Evolutionary conservation across 2,329 filamentous ascomycete species (phyloP).

Genomic region (Aspergillus neoniger): DNA sequence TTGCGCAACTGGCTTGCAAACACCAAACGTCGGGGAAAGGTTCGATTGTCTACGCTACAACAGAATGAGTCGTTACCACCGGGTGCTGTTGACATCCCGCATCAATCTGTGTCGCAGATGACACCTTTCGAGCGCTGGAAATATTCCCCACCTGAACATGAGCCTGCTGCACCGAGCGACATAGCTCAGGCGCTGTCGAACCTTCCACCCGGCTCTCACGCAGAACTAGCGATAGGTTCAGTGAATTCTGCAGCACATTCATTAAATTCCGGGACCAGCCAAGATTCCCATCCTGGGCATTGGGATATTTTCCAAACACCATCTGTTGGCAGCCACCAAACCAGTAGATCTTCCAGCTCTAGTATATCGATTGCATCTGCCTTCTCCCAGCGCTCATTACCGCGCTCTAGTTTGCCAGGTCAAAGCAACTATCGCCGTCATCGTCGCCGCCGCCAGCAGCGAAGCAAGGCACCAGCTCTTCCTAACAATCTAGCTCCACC

Average conservation of each 20-base stretch:
- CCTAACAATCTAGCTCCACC: not conserved
- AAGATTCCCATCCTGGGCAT: not conserved
- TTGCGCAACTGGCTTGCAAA: not conserved
- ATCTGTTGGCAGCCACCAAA: not conserved
- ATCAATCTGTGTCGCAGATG: slow-evolving; percentile 26
- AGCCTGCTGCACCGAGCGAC: slow-evolving; percentile 59
- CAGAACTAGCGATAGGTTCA: not conserved
- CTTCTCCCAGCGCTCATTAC: not conserved
- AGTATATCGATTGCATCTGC: not conserved
- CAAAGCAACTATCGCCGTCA: slow-evolving; percentile 41
- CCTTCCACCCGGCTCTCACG: not conserved
- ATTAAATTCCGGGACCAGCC: not conserved
- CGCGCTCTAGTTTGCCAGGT: not conserved
- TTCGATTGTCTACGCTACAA: not conserved
- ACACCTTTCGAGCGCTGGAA: slow-evolving; percentile 64
- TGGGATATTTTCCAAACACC: not conserved
- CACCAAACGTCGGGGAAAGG: not conserved
- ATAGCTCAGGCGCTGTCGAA: slow-evolving; percentile 57
- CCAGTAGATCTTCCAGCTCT: not conserved
- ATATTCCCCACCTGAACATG: slow-evolving; percentile 62
- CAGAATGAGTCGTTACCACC: not conserved
- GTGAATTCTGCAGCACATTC: slow-evolving; percentile 16
- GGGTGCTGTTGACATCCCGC: not conserved
- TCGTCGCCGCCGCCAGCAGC: slow-evolving; percentile 35
- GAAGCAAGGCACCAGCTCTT: not conserved